phyloP scores from a whole-genome alignment of 495 filamentous ascomycete species.

The Aspergillus bertholletiae region DNA sequence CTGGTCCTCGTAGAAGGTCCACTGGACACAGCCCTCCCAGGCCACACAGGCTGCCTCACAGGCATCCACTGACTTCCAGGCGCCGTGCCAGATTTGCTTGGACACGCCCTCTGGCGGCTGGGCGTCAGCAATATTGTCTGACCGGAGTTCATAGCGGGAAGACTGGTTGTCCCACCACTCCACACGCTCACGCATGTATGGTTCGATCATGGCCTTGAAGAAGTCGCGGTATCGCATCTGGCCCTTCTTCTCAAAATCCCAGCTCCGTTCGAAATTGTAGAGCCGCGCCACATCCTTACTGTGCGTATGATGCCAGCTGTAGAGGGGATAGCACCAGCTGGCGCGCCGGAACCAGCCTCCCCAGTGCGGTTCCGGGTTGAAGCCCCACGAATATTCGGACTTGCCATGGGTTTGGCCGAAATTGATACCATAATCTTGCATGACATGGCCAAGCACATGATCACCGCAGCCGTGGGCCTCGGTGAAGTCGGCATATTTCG shows the following conservation, averaged over 20 bases:
- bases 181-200: conserved; percentile 16
- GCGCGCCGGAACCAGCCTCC: conserved; percentile 30
- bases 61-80: conserved; percentile 22
- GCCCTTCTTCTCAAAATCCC: conserved; percentile 21
- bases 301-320: conserved; percentile 47
- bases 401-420: conserved; percentile 31
- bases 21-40: conserved; percentile 27
- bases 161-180: conserved; percentile 27
- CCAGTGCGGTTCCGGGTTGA: conserved; percentile 36
- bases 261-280: conserved; percentile 23
- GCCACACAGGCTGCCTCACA: conserved; percentile 22
- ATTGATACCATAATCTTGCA: conserved; percentile 42
- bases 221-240: conserved; percentile 22
- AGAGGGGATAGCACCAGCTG: conserved; percentile 46
- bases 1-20: conserved; percentile 26
- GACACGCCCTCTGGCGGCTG: conserved; percentile 15
- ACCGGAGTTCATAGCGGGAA: conserved; percentile 23
- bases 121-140: conserved; percentile 15
- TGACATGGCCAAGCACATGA: conserved; percentile 44
- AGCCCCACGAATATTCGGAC: conserved; percentile 46
- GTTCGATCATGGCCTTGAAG: conserved; percentile 17
- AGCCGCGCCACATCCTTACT: conserved; percentile 24
- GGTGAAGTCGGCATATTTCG: conserved; percentile 31
- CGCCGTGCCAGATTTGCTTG: conserved; percentile 15
- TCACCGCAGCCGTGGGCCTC: conserved; percentile 46